These are phyloP conservation scores for Aspergillus vadensis DNA, from an alignment of 2,329 filamentous ascomycete species.

Conservation along the genomic window DNA sequence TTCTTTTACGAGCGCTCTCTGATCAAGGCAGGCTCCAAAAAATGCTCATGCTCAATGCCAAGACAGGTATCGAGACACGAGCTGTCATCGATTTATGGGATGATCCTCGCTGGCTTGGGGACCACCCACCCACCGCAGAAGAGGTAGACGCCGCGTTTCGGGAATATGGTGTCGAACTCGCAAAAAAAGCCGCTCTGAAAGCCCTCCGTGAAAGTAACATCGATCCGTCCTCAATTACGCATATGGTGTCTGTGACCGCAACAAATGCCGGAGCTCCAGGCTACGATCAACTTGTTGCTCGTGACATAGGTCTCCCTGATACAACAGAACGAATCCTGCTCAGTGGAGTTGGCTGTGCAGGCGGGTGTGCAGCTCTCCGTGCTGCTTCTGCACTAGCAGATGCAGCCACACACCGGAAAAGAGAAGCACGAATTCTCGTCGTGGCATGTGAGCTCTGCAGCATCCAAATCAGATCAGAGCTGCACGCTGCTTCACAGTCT, in stretches of 20 bases:
- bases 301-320: not conserved
- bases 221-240: not conserved
- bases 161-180: conserved; percentile 1
- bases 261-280: conserved; percentile 7
- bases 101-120: not conserved
- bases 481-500: not conserved
- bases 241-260: conserved; percentile 5
- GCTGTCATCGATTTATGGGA: not conserved
- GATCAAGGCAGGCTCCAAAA: not conserved
- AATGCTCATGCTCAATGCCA: not conserved
- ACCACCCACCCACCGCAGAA: not conserved
- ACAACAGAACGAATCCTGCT: not conserved
- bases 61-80: not conserved
- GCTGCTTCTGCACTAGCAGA: not conserved
- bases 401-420: not conserved
- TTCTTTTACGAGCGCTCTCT: not conserved
- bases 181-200: not conserved
- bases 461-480: not conserved
- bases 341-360: conserved; percentile 4
- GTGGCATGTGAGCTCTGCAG: conserved; percentile 8
- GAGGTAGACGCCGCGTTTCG: not conserved
- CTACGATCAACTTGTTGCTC: not conserved
- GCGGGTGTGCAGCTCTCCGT: not conserved
- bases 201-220: conserved; percentile 5
- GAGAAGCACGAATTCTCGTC: not conserved